Evolutionary conservation across 495 filamentous ascomycete species (phyloP).

Genomic region (Hypoxylon lienhwacheense): DNA sequence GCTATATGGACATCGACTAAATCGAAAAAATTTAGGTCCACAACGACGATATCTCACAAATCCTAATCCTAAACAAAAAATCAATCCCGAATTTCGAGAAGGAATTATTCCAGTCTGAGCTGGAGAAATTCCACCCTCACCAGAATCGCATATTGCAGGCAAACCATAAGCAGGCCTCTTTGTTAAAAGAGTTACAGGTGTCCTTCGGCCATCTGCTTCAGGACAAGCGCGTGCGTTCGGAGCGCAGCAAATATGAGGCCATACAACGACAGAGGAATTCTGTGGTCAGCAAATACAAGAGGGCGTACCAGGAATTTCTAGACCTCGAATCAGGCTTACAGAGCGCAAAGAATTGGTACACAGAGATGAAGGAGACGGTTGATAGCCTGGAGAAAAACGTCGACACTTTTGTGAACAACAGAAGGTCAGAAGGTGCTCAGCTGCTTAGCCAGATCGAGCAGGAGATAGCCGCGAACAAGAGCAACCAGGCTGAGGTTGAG

Average conservation of each 20-base stretch:
- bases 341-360: constrained; percentile 89
- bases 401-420: constrained; percentile 93
- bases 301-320: constrained; percentile 88
- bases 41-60: constrained; percentile 94
- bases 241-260: constrained; percentile 90
- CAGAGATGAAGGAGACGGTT: constrained; percentile 92
- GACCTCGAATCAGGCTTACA: constrained; percentile 83
- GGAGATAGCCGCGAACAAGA: constrained; percentile 66
- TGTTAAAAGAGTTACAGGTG: constrained; percentile 93
- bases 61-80: constrained; percentile 96
- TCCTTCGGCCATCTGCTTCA: constrained; percentile 87
- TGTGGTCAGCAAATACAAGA: constrained; percentile 86
- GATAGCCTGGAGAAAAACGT: constrained; percentile 96
- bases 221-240: constrained; percentile 89
- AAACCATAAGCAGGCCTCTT: constrained; percentile 86
- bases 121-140: constrained; percentile 94
- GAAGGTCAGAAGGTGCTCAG: constrained; percentile 87
- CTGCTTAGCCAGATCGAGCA: constrained; percentile 85
- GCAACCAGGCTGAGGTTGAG: constrained; percentile 79
- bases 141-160: constrained; percentile 89
- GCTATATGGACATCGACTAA: constrained; percentile 3
- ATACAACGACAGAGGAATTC: constrained; percentile 80
- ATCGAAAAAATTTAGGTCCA: constrained; percentile 67
- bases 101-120: constrained; percentile 87
- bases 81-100: constrained; percentile 84